Base-by-base conservation (phyloP, 345 rosid genomes). In the Populus nigra region DNA sequence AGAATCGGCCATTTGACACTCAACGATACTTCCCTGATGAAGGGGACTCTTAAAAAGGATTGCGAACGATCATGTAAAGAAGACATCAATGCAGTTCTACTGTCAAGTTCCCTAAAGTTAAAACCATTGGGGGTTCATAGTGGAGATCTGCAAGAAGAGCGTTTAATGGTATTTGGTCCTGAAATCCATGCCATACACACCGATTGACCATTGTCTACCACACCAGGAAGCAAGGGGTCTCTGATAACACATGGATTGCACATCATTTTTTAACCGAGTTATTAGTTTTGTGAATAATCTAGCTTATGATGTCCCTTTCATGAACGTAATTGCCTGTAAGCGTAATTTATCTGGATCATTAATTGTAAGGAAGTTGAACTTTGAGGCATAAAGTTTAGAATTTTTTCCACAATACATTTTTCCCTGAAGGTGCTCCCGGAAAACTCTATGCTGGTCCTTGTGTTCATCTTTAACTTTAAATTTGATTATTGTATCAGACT, bases 1-100 rank as follows among this genome's bases (percentile, higher is more conserved):
- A 31, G 84, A 85, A 79, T 73, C 88, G 71, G 82, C 91, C 91
- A 67, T 91, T 91, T 47, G 88, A 92, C 77, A 65, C 90, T 3
- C 71, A 29, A 16, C 63, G 81, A 53, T 82, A 82, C 73, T 78
- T 78, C 20, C 29, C 72, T 13, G 63, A 65, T 22, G 73, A 78
- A 74, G 69, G 79, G 41, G 78, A 62, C 39, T 16, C 6, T 68
- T 16, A 71, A 10, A 55, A 25, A 68, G 41, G 41, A 0, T 3
- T 55, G n/a, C 22, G 22, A 33, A 49, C 25, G 67, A 39, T 18
- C 49, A 23, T 39, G 20, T 1, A 11, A n/a, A 41, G 20, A 38
- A 43, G 38, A 1, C 3, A 1, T 23, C 4, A 15, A 20, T 17
- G n/a, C 36, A 16, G 38, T 17, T 35, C 68, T 36, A 23, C 55